Evolutionary conservation across 2,329 filamentous ascomycete genomes (phyloP).

Genomic region (Blastomyces emzantsi): DNA sequence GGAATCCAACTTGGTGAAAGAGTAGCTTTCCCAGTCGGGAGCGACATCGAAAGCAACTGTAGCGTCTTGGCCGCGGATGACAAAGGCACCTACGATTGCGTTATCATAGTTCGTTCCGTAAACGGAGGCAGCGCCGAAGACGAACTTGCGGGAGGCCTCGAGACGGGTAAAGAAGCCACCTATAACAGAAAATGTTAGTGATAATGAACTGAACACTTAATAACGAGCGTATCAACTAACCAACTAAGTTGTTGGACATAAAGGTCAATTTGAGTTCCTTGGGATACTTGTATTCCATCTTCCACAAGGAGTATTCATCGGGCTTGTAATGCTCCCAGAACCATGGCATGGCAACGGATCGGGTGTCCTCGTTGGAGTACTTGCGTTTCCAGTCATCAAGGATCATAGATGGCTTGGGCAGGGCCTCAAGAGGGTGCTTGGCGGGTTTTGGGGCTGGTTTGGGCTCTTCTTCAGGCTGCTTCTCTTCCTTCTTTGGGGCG

Average conservation of each 20-base stretch:
- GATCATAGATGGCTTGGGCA: conserved; percentile 68
- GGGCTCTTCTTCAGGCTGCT: conserved; percentile 54
- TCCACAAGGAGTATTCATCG: conserved; percentile 94
- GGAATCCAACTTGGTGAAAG: conserved; percentile 92
- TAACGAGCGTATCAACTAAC: conserved; percentile 29
- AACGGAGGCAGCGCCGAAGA: conserved; percentile 86
- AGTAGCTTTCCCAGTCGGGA: conserved; percentile 94
- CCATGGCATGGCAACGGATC: conserved; percentile 75
- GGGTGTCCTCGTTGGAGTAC: conserved; percentile 93
- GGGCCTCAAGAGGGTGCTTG: conserved; percentile 89
- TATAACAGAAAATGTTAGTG: conserved; percentile 18
- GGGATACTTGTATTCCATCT: conserved; percentile 97
- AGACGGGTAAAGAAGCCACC: conserved; percentile 95
- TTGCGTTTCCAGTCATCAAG: conserved; percentile 98
- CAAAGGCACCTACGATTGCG: conserved; percentile 84
- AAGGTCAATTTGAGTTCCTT: conserved; percentile 94
- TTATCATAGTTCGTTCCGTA: conserved; percentile 85
- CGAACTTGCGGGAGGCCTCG: conserved; percentile 94
- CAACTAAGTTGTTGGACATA: conserved; percentile 99
- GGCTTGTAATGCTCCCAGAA: conserved; percentile 97
- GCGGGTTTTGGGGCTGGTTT: conserved; percentile 63
- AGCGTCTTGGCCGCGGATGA: conserved; percentile 86
- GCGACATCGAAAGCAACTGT: conserved; percentile 88
- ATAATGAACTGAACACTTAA: neutral
- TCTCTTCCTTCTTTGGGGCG: conserved; percentile 62